phyloP scores from a whole-genome alignment of 371 early-diverging fungal genomes.

The Rhizopus delemar region DNA sequence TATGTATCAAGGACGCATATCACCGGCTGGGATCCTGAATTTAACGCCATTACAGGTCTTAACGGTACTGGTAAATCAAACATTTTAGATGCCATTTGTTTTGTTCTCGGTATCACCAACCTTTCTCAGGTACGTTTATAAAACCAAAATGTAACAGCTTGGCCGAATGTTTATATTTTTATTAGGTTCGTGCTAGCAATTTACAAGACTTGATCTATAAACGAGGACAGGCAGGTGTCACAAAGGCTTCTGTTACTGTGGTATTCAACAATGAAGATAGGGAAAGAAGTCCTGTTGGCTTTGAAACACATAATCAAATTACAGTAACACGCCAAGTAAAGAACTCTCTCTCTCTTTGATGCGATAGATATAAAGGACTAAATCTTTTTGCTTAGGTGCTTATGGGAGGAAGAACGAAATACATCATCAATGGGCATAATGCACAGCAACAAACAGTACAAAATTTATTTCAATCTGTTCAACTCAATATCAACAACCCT shows the following conservation, averaged over 20 bases:
- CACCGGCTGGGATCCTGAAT: slow-evolving; percentile 94
- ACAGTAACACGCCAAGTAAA: slow-evolving; percentile 93
- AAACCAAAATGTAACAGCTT: background rate
- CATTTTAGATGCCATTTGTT: slow-evolving; percentile 99
- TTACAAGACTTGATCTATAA: slow-evolving; percentile 98
- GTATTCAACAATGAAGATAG: slow-evolving; percentile 94
- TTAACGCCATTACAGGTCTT: slow-evolving; percentile 99
- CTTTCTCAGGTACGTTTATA: slow-evolving; percentile 67
- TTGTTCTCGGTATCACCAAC: slow-evolving; percentile 96
- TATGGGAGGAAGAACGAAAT: slow-evolving; percentile 94
- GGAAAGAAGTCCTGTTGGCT: slow-evolving; percentile 87
- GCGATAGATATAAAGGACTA: slow-evolving; percentile 2
- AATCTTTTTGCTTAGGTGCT: slow-evolving; percentile 58
- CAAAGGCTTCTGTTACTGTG: slow-evolving; percentile 95
- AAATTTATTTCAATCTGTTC: slow-evolving; percentile 93
- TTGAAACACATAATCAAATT: slow-evolving; percentile 83
- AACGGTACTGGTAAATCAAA: slow-evolving; percentile 99
- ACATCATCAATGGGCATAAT: slow-evolving; percentile 92
- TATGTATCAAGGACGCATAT: slow-evolving; percentile 96
- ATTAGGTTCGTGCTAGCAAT: slow-evolving; percentile 89
- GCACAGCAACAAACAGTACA: slow-evolving; percentile 90
- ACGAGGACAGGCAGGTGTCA: slow-evolving; percentile 95
- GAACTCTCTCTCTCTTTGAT: background rate
- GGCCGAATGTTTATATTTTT: background rate
- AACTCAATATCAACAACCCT: slow-evolving; percentile 97